Evolutionary conservation across 495 filamentous ascomycete species (phyloP).

Genomic region (Annulohypoxylon bovei): DNA sequence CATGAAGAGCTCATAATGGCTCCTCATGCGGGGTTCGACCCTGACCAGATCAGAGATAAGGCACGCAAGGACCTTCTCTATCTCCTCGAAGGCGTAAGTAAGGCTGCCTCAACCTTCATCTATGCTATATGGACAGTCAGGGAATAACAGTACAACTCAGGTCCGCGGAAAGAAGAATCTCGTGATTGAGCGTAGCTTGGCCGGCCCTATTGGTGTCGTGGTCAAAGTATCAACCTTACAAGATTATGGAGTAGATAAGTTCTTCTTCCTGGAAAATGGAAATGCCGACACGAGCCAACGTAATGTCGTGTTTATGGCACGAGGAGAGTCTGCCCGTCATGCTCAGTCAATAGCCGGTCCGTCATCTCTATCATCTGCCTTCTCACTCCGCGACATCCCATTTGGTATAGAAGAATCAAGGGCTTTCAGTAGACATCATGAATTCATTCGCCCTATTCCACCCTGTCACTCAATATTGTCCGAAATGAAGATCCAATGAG

Average conservation of each 20-base stretch:
- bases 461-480: conserved; percentile 31
- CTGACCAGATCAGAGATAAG: conserved; percentile 82
- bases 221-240: conserved; percentile 85
- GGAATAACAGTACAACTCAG: conserved; percentile 61
- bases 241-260: conserved; percentile 96
- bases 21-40: conserved; percentile 79
- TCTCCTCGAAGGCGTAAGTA: conserved; percentile 91
- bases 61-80: conserved; percentile 85
- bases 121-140: conserved; percentile 27
- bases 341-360: conserved; percentile 89
- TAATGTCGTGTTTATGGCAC: conserved; percentile 92
- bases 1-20: conserved; percentile 66
- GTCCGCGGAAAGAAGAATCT: conserved; percentile 98
- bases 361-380: conserved; percentile 48
- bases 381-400: conserved; percentile 4
- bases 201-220: conserved; percentile 87
- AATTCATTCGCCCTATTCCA: conserved; percentile 29
- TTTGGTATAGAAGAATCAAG: conserved; percentile 28
- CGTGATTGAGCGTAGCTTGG: conserved; percentile 88
- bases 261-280: conserved; percentile 94
- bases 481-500: conserved; percentile 36
- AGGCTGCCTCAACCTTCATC: conserved; percentile 44
- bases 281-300: conserved; percentile 91
- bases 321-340: conserved; percentile 85
- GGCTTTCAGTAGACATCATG: conserved; percentile 42